Evolutionary conservation across 1,139 yeast genomes (phyloP).

Genomic region (Pneumocystis oryctolagi): DNA sequence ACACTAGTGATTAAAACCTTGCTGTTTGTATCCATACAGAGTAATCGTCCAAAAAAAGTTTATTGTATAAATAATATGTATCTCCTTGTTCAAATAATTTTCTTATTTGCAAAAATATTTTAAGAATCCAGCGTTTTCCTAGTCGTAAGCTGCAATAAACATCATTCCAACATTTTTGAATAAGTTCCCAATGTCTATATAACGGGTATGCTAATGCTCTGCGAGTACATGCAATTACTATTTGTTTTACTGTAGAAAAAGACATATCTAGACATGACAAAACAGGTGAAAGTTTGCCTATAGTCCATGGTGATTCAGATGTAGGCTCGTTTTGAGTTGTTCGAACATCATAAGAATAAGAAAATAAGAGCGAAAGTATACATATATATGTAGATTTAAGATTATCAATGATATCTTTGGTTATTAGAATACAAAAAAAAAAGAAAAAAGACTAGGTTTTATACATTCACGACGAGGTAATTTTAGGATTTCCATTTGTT

Average conservation of each 20-base stretch:
- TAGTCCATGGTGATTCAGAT: constrained; percentile 85
- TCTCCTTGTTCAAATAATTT: constrained; percentile 76
- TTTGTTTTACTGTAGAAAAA: constrained; percentile 36
- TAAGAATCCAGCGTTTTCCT: constrained; percentile 54
- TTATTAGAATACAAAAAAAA: background rate
- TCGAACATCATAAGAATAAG: constrained; percentile 58
- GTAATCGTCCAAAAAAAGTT: constrained; percentile 65
- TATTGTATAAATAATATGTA: constrained; percentile 74
- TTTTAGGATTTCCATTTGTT: constrained; percentile 49
- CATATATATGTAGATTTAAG: constrained; percentile 43
- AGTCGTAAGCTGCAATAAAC: constrained; percentile 48
- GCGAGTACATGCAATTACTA: constrained; percentile 47
- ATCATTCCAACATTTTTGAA: constrained; percentile 57
- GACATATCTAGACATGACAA: constrained; percentile 51
- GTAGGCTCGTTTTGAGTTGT: constrained; percentile 66
- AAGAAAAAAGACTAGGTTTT: background rate
- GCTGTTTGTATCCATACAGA: constrained; percentile 59
- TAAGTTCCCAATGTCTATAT: constrained; percentile 53
- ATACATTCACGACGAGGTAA: constrained; percentile 53
- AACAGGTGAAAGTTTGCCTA: constrained; percentile 74
- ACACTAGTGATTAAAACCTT: constrained; percentile 8
- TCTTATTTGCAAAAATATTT: constrained; percentile 42
- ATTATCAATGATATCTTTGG: constrained; percentile 28
- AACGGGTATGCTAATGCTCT: constrained; percentile 69
- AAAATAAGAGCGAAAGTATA: constrained; percentile 51